A percentile compares a stretch with the other conserved stretches of the same genome.
Conservation (phyloP, 176 grass and related monocot species). For the Triticum urartu region DNA sequence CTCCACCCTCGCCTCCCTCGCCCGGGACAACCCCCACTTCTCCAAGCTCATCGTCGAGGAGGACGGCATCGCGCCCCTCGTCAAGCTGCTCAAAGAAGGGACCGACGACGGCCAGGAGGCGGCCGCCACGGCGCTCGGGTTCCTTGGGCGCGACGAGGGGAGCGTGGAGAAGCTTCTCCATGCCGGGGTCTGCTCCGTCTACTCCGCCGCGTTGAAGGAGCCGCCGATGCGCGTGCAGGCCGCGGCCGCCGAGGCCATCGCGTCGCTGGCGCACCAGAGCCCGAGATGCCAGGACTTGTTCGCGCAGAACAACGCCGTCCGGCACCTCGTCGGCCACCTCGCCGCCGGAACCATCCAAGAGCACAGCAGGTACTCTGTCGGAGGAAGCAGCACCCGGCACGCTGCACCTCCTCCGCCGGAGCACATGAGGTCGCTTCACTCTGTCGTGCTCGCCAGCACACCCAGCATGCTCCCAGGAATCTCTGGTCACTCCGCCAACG, state of each 20-base stretch:
- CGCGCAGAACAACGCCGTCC: constrained; percentile 61
- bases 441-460: constrained; percentile 57
- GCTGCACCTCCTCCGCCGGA: background rate
- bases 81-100: constrained; percentile 81
- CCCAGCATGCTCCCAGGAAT: constrained; percentile 23
- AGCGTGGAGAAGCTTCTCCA: constrained; percentile 54
- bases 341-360: constrained; percentile 82
- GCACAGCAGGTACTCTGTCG: constrained; percentile 71
- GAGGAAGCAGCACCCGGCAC: background rate
- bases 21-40: constrained; percentile 62
- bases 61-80: constrained; percentile 75
- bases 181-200: constrained; percentile 62
- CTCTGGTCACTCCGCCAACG: constrained; percentile 9
- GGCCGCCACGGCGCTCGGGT: constrained; percentile 64
- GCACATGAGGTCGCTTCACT: constrained; percentile 50
- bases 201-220: constrained; percentile 70
- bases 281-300: constrained; percentile 67
- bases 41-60: constrained; percentile 88
- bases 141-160: constrained; percentile 60
- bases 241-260: constrained; percentile 63
- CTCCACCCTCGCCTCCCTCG: constrained; percentile 63
- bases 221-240: constrained; percentile 82
- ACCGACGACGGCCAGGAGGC: constrained; percentile 66
- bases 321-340: constrained; percentile 75
- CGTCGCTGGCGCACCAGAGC: constrained; percentile 55